These are phyloP conservation scores for Coemansia sp. DNA, from an alignment of 192 early-diverging fungal genomes.

Conservation along the genomic window DNA sequence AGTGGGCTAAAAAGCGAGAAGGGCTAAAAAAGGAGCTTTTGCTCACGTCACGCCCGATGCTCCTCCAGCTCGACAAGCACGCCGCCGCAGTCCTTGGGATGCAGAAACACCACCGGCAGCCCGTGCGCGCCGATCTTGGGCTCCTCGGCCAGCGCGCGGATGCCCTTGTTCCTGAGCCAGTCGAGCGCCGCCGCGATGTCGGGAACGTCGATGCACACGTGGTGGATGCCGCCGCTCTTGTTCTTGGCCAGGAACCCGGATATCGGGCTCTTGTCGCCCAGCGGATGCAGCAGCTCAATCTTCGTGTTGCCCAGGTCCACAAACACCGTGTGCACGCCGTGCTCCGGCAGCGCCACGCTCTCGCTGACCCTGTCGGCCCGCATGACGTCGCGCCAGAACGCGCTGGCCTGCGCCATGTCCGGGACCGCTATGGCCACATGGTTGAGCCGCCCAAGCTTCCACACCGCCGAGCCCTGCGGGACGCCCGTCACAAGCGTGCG, in stretches of 20 bases:
- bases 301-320: slow-evolving; percentile 84
- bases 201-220: slow-evolving; percentile 77
- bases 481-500: slow-evolving; percentile 20
- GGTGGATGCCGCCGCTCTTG: slow-evolving; percentile 77
- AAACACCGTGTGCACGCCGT: slow-evolving; percentile 85
- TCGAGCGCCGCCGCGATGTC: slow-evolving; percentile 65
- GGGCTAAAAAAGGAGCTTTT: background rate
- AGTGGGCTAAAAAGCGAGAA: too few relatives aligned
- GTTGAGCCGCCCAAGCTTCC: slow-evolving; percentile 73
- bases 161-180: slow-evolving; percentile 60
- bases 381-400: slow-evolving; percentile 71
- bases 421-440: slow-evolving; percentile 82
- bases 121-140: slow-evolving; percentile 83
- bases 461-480: slow-evolving; percentile 43
- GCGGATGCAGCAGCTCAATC: slow-evolving; percentile 75
- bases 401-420: slow-evolving; percentile 64
- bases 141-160: slow-evolving; percentile 64
- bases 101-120: slow-evolving; percentile 75
- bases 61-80: slow-evolving; percentile 75
- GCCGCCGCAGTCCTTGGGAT: slow-evolving; percentile 81
- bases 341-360: slow-evolving; percentile 68
- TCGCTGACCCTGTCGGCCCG: slow-evolving; percentile 64
- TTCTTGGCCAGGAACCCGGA: slow-evolving; percentile 76
- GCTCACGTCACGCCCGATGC: slow-evolving; percentile 1
- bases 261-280: slow-evolving; percentile 74